These are phyloP conservation scores for Nicotiana benthamiana DNA, from an alignment of 257 asterid genomes.

Conservation along the genomic window DNA sequence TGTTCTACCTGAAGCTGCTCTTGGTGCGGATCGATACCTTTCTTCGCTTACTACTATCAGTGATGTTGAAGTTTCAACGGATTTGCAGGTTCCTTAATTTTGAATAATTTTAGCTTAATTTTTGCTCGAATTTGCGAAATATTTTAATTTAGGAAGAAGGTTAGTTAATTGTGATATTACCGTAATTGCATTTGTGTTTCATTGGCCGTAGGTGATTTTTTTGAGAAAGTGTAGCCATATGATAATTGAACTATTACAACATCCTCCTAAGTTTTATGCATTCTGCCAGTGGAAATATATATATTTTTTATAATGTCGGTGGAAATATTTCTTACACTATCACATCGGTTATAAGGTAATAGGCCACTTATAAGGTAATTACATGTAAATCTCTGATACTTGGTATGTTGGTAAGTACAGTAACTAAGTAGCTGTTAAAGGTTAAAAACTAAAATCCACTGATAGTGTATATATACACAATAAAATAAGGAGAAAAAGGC, in stretches of 20 bases:
- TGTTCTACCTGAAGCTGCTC: constrained; percentile 88
- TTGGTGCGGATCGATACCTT: constrained; percentile 91
- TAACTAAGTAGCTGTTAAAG: too few relatives aligned
- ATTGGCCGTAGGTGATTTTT: neutral
- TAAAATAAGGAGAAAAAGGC: neutral
- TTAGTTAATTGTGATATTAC: neutral
- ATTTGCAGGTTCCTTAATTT: constrained; percentile 60
- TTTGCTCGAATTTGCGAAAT: neutral
- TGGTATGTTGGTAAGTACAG: too few relatives aligned
- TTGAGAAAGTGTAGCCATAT: neutral
- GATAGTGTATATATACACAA: neutral
- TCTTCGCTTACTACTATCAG: constrained; percentile 90
- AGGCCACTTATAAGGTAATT: too few relatives aligned
- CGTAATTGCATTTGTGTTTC: neutral
- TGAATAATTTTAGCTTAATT: neutral
- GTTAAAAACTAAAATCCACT: too few relatives aligned
- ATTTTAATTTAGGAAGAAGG: neutral
- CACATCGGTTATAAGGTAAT: too few relatives aligned
- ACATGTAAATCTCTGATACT: too few relatives aligned
- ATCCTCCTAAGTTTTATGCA: too few relatives aligned
- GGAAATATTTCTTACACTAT: too few relatives aligned
- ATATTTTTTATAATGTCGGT: too few relatives aligned
- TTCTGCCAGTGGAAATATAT: too few relatives aligned
- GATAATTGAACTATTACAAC: neutral
- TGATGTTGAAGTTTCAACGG: constrained; percentile 87